Base-by-base conservation (phyloP, 73 alveolate genomes). In the Paraurostyla sp. region DNA sequence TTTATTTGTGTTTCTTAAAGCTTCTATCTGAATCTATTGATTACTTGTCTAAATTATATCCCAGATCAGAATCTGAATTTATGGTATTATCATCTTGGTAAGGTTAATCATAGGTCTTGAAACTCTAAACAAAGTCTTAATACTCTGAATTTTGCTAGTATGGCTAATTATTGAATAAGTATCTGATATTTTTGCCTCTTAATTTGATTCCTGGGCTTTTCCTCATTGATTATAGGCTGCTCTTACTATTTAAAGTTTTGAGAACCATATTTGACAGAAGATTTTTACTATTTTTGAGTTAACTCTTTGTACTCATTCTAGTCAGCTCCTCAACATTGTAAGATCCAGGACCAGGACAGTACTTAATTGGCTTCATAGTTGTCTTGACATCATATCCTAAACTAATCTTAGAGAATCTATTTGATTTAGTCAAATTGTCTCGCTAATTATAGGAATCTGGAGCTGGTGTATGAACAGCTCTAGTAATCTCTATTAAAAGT, bases 351-450 rank as follows among this genome's bases (percentile, higher is more conserved):
- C 82, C 82, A 6, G 82, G 82, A 9, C 60, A 2, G 41, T 22
- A 65, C 25, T 65, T 65, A 4, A 65, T 65, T 1, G 82, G 82
- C 25, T 65, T 65, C 41, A 65, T 15, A 36, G 82, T 65, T 11
- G 82, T 38, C 41, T 65, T 65, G 9, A 65, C 25, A 38, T 65
- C 82, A 30, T 18, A 22, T 1, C 82, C 82, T 38, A 65, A 65
- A 40, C 32, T 4, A 11, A 65, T 65, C 13, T 25, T 35, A 9
- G 13, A 1, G 41, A 36, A 65, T 2, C 82, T 23, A 16, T 40
- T 1, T 3, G 82, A 36, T 58, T 65, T 65, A 18, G 13, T 0
- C 0, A 11, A 38, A 7, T 65, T 16, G 46, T 65, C 82, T 38
- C 32, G 35, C 13, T 36, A 15, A 38, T 65, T 65, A 23, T 65